These are phyloP conservation scores for Tuctoria greenei DNA, from an alignment of 176 grass and related monocot genomes.

Conservation along the genomic window DNA sequence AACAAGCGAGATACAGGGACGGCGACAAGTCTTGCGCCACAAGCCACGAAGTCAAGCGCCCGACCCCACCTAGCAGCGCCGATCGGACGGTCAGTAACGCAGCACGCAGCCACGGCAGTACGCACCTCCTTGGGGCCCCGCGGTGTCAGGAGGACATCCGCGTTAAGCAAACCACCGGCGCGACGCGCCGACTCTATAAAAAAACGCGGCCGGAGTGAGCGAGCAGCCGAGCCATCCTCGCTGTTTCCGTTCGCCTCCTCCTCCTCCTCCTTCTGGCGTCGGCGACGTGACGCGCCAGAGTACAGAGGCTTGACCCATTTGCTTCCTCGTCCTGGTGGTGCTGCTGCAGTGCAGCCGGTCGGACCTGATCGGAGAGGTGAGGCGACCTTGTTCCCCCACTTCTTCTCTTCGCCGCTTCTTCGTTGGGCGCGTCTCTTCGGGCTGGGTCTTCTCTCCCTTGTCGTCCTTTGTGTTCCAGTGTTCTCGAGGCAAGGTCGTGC, in stretches of 20 bases:
- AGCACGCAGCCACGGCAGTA: not conserved
- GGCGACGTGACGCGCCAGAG: not conserved
- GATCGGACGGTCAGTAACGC: not conserved
- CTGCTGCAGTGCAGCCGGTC: not conserved
- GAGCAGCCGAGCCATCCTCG: not conserved
- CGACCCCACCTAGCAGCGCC: not conserved
- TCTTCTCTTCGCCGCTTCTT: not conserved
- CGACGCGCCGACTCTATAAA: not conserved
- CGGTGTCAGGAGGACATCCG: conserved; percentile 27
- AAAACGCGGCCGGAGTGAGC: conserved; percentile 18
- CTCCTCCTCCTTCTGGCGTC: not conserved
- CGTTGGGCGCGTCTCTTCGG: not conserved
- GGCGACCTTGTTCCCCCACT: not conserved
- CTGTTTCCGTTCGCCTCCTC: not conserved
- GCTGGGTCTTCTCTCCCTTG: not conserved
- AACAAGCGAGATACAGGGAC: no score
- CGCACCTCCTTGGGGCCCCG: not conserved
- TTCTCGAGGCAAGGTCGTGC: not conserved
- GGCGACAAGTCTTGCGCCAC: not conserved
- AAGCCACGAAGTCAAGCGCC: conserved; percentile 2
- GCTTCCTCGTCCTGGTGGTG: not conserved
- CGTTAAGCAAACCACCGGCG: conserved; percentile 33
- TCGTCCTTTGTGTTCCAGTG: not conserved
- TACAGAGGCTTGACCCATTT: conserved; percentile 3
- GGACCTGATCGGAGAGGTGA: conserved; percentile 41